Conservation (phyloP, 2,329 filamentous ascomycete species). For the Seiridium cupressi region DNA sequence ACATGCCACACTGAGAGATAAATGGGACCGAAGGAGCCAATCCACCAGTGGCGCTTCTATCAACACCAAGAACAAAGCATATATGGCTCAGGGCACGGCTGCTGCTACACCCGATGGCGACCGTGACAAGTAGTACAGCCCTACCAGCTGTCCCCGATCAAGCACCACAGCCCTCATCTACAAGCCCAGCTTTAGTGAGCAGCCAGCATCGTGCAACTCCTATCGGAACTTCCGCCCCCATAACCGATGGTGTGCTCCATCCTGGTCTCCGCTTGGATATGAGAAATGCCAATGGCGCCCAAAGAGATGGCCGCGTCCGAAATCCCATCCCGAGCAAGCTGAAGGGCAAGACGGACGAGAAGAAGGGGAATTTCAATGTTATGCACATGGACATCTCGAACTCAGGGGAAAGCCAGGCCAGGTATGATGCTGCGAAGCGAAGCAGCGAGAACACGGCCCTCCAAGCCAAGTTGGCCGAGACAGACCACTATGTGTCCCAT, state of each 20-base stretch:
- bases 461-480: conserved; percentile 54
- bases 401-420: conserved; percentile 43
- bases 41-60: not conserved
- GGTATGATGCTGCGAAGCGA: conserved; percentile 56
- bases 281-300: conserved; percentile 12
- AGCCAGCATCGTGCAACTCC: not conserved
- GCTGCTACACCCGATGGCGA: conserved; percentile 1
- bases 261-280: conserved; percentile 11
- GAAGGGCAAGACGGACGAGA: conserved; percentile 54
- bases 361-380: conserved; percentile 60
- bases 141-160: conserved; percentile 1
- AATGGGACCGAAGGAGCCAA: not conserved
- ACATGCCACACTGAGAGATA: not conserved
- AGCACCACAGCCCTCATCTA: not conserved
- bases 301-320: conserved; percentile 47
- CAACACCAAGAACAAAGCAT: not conserved
- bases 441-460: conserved; percentile 61
- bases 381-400: conserved; percentile 57
- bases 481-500: conserved; percentile 51
- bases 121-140: conserved; percentile 1
- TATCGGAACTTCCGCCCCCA: not conserved
- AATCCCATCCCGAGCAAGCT: conserved; percentile 63
- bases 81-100: conserved; percentile 1
- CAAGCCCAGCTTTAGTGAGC: not conserved
- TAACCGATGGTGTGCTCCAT: conserved; percentile 1